A percentile compares a stretch with the other conserved stretches of the same genome.
phyloP scores from a whole-genome alignment of 192 early-diverging fungal species.

The Backusella westeae region DNA sequence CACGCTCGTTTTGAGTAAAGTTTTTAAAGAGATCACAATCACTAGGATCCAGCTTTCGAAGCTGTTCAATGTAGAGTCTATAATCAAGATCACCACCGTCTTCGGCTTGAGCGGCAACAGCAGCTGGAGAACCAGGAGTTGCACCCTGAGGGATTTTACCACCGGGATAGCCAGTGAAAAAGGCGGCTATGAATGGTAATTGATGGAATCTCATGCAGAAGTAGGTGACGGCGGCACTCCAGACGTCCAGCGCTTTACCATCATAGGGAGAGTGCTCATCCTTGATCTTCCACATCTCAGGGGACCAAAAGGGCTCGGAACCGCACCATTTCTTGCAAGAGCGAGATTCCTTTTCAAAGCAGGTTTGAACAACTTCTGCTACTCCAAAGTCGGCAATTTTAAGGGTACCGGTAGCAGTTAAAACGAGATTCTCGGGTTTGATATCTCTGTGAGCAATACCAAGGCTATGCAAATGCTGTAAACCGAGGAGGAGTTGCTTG shows the following conservation, averaged over 20 bases:
- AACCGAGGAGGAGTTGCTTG: conserved; percentile 88
- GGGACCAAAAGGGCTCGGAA: conserved; percentile 95
- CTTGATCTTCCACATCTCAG: conserved; percentile 78
- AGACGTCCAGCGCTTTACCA: conserved; percentile 86
- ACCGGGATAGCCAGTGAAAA: conserved; percentile 15
- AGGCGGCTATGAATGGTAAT: conserved; percentile 22
- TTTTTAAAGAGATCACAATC: conserved; percentile 13
- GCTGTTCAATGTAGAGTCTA: conserved; percentile 18
- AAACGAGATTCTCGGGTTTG: conserved; percentile 86
- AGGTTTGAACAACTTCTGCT: conserved; percentile 87
- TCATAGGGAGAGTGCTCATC: conserved; percentile 77
- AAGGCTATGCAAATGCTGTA: conserved; percentile 88
- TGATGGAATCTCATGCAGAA: conserved; percentile 77
- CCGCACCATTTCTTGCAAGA: conserved; percentile 88
- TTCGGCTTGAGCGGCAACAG: conserved; percentile 22
- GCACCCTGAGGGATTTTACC: conserved; percentile 1
- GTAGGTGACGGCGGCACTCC: conserved; percentile 89
- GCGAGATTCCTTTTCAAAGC: conserved; percentile 74
- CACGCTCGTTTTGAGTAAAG: conserved; percentile 22
- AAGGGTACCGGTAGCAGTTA: conserved; percentile 73
- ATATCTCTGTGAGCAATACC: conserved; percentile 93
- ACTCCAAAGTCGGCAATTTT: conserved; percentile 99
- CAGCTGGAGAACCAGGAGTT: conserved; percentile 19
- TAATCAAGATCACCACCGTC: conserved; percentile 25
- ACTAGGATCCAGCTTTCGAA: conserved; percentile 11